Base-by-base conservation (phyloP, 2,329 filamentous ascomycete genomes). In the Colletotrichum destructivum region DNA sequence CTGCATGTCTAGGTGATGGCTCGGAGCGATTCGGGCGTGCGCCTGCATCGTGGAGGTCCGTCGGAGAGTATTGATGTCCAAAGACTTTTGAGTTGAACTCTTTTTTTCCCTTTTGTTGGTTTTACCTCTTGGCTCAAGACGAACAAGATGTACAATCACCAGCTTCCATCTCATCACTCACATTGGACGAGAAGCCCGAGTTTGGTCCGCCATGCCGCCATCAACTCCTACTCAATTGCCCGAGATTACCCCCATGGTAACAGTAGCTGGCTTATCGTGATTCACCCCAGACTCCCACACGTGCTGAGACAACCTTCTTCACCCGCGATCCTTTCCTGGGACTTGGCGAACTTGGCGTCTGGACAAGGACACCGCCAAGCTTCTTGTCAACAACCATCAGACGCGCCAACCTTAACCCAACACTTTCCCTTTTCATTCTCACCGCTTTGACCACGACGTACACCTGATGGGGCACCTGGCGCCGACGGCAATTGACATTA, bases 281-380 rank as follows among this genome's bases (percentile, higher is more conserved):
- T 72, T 66, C 66, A 66, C 69, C 70, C 70, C 55, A 61, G 67
- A 61, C 56, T 66, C 61, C 63, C 31, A 54, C 61, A 71, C 61
- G 70, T 72, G 70, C 70, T 71, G 61, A 66, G 66, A 72, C 70
- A 71, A 71, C 70, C 67, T 72, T 71, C 69, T 71, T 72, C 65
- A 64, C 65, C 69, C 69, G 65, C 67, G 44, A 71, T 72, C 56
- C 49, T 40, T 8, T 16, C 54, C 47, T 72, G 57, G 66, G 35
- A 47, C 69, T 72, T 72, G 70, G 70, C 70, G 52, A 38, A 38
- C 66, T 72, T 72, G 70, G 70, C 66, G 61, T 54, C 67, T 56
- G 49, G 66, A 62, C 47, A 62, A 38, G 35, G 35, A 49, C 35
- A 16, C 49, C 35, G 70, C 70, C 70, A 72, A 72, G 66, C 70